Evolutionary conservation across 177 flowering plant species (phyloP).

Genomic region (Vitis hybrid): DNA sequence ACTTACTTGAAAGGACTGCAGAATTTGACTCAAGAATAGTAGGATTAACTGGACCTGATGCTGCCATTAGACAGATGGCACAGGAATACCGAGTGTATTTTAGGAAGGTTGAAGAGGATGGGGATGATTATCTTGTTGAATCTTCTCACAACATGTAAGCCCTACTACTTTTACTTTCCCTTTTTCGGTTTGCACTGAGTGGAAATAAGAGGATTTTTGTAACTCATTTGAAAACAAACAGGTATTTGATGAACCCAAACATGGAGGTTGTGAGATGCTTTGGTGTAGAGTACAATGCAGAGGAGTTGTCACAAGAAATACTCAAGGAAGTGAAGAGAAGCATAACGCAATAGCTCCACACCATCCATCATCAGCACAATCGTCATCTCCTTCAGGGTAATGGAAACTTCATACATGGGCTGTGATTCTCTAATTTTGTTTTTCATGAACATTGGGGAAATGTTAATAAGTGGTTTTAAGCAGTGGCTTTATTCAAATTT

Average conservation of each 20-base stretch:
- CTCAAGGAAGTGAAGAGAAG: conserved; percentile 40
- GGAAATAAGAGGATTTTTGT: not conserved
- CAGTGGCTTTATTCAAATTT: not conserved
- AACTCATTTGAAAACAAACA: conserved; percentile 20
- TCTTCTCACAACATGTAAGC: conserved; percentile 85
- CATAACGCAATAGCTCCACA: conserved; percentile 8
- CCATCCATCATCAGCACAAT: not conserved
- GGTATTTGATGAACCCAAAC: conserved; percentile 78
- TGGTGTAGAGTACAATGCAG: conserved; percentile 70
- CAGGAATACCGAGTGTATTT: conserved; percentile 83
- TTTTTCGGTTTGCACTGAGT: not conserved
- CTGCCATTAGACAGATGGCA: conserved; percentile 68
- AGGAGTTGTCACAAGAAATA: conserved; percentile 61
- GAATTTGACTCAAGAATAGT: conserved; percentile 80
- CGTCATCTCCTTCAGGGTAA: not conserved
- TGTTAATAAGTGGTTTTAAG: not conserved
- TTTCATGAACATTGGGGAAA: not conserved
- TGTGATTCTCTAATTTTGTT: not conserved
- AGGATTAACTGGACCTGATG: conserved; percentile 74
- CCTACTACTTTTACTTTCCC: not conserved
- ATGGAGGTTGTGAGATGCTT: conserved; percentile 73
- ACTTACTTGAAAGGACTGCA: conserved; percentile 28
- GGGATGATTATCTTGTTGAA: conserved; percentile 84
- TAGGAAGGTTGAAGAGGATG: conserved; percentile 79
- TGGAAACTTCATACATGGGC: not conserved